Evolutionary conservation across 495 filamentous ascomycete species (phyloP), one percentile per base, ranked within the genome.

Genomic region (Staphylotrichum longicolle): DNA sequence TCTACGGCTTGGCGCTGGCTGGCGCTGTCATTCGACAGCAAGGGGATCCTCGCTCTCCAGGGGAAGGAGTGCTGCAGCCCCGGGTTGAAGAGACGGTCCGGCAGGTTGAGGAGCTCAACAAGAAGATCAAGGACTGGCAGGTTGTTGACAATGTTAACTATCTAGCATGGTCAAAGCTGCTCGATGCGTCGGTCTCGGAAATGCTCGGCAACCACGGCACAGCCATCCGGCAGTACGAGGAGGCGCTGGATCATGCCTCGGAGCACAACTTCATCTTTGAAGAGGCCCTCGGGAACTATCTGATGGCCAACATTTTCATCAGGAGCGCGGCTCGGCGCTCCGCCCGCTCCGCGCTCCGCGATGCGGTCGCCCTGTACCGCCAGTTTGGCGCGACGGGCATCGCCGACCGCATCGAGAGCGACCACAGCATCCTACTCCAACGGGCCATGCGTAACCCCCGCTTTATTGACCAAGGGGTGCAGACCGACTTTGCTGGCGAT

Each of bases 71-170:
- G 14, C 79, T 85, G 63, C 75, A 81, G 45, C 74, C 80, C 12
- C 78, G 82, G 33, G 71, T 85, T n/a, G 68, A 87, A 51, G 74
- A 85, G 11, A 81, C 78, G 12, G 78, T 89, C 0, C 63, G 78
- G 39, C 63, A 79, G 58, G 82, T 88, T 33, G 84, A 87, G 63
- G 78, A 69, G 52, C 67, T 82, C 40, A 74, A 72, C 60, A 75
- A 80, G 37, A 82, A 84, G 69, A 86, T 95, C 40, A 85, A 87
- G 62, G 83, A 84, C 63, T 90, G 86, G 76, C 78, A 87, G 57
- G 73, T 74, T 30, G 78, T 89, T 34, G 90, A 85, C 46, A 82
- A 88, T 67, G 84, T 89, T 54, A 96, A 96, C 69, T 96, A 95
- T 69, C 75, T 86, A 32, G 80, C 86, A 66, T 94, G 89, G 88